Percentiles rank a stretch among this genome's conserved stretches.
phyloP scores from a whole-genome alignment of 2,329 filamentous ascomycete genomes.

The Madurella mycetomatis region DNA sequence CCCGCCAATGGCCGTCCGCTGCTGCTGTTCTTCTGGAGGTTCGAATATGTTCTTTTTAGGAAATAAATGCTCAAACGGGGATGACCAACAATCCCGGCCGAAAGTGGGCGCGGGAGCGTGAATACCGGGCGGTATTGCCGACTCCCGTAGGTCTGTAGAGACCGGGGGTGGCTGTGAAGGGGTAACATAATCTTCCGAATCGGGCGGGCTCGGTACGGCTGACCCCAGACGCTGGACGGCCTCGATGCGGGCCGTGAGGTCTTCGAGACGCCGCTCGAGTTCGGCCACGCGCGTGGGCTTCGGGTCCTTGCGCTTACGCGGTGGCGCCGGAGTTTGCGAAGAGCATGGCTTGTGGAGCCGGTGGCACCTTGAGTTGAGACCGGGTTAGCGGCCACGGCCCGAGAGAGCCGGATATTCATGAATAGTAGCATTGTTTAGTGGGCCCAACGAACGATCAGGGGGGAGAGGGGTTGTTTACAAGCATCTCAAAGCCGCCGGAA shows the following conservation, averaged over 20 bases:
- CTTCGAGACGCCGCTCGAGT: slow-evolving; percentile 47
- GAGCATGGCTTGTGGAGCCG: slow-evolving; percentile 45
- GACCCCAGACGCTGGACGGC: slow-evolving; percentile 18
- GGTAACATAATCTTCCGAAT: slow-evolving; percentile 4
- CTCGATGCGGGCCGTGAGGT: slow-evolving; percentile 44
- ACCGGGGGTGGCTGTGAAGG: not conserved
- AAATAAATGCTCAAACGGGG: slow-evolving; percentile 36
- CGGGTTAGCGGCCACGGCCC: not conserved
- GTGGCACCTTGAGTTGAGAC: slow-evolving; percentile 41
- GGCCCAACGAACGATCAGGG: too few relatives aligned
- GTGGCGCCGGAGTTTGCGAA: slow-evolving; percentile 44
- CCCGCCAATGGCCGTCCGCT: not conserved
- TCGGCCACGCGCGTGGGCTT: slow-evolving; percentile 48
- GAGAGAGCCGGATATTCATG: not conserved
- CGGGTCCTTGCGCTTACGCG: slow-evolving; percentile 43
- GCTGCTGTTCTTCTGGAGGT: not conserved
- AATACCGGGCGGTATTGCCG: not conserved
- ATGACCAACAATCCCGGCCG: slow-evolving; percentile 11
- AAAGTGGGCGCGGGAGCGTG: not conserved
- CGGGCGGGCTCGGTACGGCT: slow-evolving; percentile 20
- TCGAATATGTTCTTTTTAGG: slow-evolving; percentile 15
- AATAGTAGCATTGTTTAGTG: too few relatives aligned
- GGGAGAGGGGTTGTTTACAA: too few relatives aligned
- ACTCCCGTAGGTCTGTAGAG: not conserved
- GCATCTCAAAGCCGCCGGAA: too few relatives aligned